Conservation (phyloP, 2,329 filamentous ascomycete species). For the Knufia fluminis region DNA sequence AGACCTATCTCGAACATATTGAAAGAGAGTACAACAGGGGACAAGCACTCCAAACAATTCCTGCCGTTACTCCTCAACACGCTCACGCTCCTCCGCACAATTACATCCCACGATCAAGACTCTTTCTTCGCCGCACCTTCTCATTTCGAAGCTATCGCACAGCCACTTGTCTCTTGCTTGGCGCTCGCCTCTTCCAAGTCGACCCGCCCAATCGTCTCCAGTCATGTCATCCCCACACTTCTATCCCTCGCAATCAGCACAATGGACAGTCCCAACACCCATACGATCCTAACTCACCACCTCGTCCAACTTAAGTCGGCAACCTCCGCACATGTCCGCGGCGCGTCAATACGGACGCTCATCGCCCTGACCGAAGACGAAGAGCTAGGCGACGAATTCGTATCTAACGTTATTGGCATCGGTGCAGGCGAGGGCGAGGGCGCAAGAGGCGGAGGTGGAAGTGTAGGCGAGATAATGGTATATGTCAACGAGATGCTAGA, state of each 20-base stretch:
- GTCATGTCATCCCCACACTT: constrained; percentile 32
- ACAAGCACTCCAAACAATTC: constrained; percentile 33
- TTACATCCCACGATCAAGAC: constrained; percentile 20
- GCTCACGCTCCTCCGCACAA: constrained; percentile 8
- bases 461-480: constrained; percentile 69
- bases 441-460: constrained; percentile 15
- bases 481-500: constrained; percentile 93
- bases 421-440: constrained; percentile 12
- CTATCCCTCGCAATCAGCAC: constrained; percentile 51
- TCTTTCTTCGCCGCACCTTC: constrained; percentile 48
- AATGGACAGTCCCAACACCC: constrained; percentile 63
- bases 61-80: constrained; percentile 17
- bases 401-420: constrained; percentile 39
- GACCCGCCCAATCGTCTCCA: constrained; percentile 50
- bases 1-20: constrained; percentile 64
- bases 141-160: constrained; percentile 67
- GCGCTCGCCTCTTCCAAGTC: constrained; percentile 32
- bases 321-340: constrained; percentile 59
- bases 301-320: constrained; percentile 68
- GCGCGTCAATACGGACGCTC: constrained; percentile 75
- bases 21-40: constrained; percentile 28
- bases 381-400: constrained; percentile 82
- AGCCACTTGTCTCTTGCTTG: constrained; percentile 62
- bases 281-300: constrained; percentile 74
- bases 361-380: constrained; percentile 60